These are phyloP conservation scores for Phylloporus sp. DNA, from an alignment of 1,284 basidiomycete species.

Conservation along the genomic window DNA sequence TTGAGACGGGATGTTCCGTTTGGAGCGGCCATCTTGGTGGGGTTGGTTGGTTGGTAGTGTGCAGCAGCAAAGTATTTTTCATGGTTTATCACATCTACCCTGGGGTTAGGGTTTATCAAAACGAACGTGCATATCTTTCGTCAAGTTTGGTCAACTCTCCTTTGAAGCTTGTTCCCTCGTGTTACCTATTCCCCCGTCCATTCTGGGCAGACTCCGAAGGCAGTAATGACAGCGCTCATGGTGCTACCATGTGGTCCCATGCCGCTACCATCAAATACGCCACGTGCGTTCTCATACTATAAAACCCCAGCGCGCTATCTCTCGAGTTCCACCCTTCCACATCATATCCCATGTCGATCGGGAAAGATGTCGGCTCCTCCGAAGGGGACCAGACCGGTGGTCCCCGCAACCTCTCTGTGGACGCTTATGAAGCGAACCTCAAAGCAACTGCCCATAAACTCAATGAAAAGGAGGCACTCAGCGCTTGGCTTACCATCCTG, in stretches of 20 bases:
- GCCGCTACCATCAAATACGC: neutral
- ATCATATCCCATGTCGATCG: constrained; percentile 28
- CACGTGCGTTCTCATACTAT: constrained; percentile 34
- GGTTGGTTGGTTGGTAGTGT: no score
- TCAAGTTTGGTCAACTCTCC: constrained; percentile 15
- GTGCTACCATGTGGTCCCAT: constrained; percentile 2
- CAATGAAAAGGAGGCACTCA: constrained; percentile 47
- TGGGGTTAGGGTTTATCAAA: constrained; percentile 13
- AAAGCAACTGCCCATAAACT: constrained; percentile 32
- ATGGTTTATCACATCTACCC: no score
- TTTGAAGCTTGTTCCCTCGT: neutral
- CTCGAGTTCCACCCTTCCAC: neutral
- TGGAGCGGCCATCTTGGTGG: constrained; percentile 29
- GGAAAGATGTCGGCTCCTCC: constrained; percentile 20
- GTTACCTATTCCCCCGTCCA: no score
- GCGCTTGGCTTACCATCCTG: constrained; percentile 63
- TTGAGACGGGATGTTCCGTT: constrained; percentile 38
- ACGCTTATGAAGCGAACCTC: constrained; percentile 30
- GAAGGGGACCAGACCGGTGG: constrained; percentile 11
- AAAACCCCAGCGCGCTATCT: constrained; percentile 18
- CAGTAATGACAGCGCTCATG: neutral
- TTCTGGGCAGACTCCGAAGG: no score
- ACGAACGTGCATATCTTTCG: constrained; percentile 11
- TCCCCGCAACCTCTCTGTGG: constrained; percentile 25
- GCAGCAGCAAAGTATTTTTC: constrained; percentile 5